Conservation (phyloP, 306 rosid species). For the Rosa multiflora region DNA sequence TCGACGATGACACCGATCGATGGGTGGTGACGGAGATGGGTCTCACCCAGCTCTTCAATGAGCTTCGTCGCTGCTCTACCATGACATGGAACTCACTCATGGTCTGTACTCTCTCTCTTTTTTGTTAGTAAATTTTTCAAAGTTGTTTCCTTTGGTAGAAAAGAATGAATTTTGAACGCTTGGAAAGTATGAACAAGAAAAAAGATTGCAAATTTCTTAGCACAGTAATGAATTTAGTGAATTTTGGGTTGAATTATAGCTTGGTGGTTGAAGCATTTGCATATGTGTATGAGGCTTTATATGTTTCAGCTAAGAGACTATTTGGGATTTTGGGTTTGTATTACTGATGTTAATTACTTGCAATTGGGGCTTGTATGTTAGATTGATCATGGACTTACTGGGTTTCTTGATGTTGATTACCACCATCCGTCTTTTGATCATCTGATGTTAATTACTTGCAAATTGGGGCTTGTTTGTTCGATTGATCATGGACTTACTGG, state of each 20-base stretch:
- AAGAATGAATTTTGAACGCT: background rate
- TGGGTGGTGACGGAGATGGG: constrained; percentile 67
- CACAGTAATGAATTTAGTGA: background rate
- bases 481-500: background rate
- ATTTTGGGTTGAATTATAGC: background rate
- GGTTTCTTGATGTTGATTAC: background rate
- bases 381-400: background rate
- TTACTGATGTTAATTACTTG: background rate
- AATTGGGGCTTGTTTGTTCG: background rate
- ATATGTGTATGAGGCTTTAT: background rate
- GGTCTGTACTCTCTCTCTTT: constrained; percentile 30
- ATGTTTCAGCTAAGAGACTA: background rate
- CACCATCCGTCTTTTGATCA: too few species aligned
- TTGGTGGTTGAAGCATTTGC: background rate
- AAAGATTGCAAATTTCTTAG: background rate
- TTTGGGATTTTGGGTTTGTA: background rate
- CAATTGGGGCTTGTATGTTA: background rate
- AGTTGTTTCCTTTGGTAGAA: background rate
- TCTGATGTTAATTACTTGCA: background rate
- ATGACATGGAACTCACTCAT: constrained; percentile 76
- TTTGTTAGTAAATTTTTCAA: background rate
- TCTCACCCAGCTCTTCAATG: constrained; percentile 48
- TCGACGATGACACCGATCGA: constrained; percentile 78
- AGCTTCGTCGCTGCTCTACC: constrained; percentile 45
- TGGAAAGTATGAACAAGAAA: background rate